Base-by-base conservation (phyloP, 1,284 basidiomycete genomes). In the Rhodotorula sp. region DNA sequence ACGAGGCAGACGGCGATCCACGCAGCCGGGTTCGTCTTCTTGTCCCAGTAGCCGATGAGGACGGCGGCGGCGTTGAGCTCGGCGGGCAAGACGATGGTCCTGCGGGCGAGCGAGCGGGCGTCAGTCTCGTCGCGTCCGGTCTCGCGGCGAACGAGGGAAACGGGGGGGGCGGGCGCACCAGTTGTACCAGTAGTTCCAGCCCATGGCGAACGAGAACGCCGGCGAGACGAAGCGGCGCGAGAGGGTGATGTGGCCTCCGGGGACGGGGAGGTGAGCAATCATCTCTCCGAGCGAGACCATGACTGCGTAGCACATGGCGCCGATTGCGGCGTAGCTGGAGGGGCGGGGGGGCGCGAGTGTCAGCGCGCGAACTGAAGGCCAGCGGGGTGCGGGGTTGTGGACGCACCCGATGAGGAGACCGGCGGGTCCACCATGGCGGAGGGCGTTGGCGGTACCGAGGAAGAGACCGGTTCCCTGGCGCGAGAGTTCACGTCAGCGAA, bases 131-230 rank as follows among this genome's bases (percentile, higher is more conserved):
- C n/a, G 16, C 26, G 51, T 26, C 15, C 26, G n/a, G n/a, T n/a
- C n/a, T n/a, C n/a, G n/a, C n/a, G n/a, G n/a, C n/a, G n/a, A n/a
- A n/a, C 6, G 15, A 22, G 26, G 51, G 8, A 2, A 30, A 28
- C 26, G 9, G 26, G 51, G 26, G 30, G 2, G 8, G 26, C 46
- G 46, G 46, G 28, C 44, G 46, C 47, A 50, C 65, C 74, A 78
- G 54, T 75, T 75, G 66, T 67, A 67, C 65, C 67, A 70, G 71
- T 78, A 79, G 67, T 75, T 79, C 88, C 88, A 92, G 16, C 67
- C 89, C 90, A 86, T 89, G 22, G 90, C 85, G 76, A 92, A 92
- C 1, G 88, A 88, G 68, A 92, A 84, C 4, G 90, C 88, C 9
- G 88, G 87, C 77, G 91, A 87, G 34, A 92, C 87, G 78, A 91